A percentile compares a stretch with the other conserved stretches of the same genome.
Evolutionary conservation across 169 alveolate genomes (phyloP).

Genomic region (Prorocentrum cordatum): DNA sequence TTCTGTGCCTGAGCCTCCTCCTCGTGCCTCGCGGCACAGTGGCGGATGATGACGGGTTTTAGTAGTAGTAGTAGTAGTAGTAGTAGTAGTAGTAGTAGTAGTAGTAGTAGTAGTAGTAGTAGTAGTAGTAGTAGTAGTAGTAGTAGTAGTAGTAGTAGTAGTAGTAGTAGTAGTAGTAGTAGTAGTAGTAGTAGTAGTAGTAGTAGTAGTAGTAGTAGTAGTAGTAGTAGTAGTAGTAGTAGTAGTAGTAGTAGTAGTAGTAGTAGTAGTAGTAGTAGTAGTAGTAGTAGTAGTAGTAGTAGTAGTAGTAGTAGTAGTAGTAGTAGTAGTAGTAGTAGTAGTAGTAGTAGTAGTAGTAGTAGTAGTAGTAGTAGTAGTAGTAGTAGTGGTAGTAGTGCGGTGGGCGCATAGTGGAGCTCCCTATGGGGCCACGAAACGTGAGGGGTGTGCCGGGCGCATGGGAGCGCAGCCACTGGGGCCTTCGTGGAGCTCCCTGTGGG

Average conservation of each 20-base stretch:
- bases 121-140: not conserved
- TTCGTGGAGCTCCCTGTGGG: no score
- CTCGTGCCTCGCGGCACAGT: no score
- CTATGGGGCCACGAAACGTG: no score
- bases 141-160: not conserved
- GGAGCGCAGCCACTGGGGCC: no score
- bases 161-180: not conserved
- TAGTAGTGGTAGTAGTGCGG: not conserved
- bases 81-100: not conserved
- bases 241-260: constrained; percentile 5
- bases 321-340: not conserved
- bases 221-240: not conserved
- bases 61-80: not conserved
- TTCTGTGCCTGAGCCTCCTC: no score
- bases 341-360: not conserved
- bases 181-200: not conserved
- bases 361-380: not conserved
- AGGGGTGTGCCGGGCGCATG: no score
- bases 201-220: not conserved
- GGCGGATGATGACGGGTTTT: not conserved
- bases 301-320: not conserved
- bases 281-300: not conserved
- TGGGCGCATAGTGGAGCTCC: no score
- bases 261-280: not conserved
- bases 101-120: not conserved